Conservation (phyloP, 2,329 filamentous ascomycete species). For the Penicillium sp. region DNA sequence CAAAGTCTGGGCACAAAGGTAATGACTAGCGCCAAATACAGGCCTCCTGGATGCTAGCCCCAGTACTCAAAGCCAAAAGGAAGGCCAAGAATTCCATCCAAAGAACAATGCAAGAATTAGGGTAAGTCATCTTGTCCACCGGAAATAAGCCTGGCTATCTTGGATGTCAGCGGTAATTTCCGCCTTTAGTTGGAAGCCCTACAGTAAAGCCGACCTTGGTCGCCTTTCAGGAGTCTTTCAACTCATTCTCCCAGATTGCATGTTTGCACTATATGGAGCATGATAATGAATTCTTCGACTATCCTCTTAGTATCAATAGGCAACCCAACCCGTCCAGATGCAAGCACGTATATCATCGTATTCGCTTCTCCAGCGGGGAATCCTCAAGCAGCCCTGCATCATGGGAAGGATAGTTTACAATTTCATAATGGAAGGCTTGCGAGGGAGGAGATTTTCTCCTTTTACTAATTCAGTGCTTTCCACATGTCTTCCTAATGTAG, state of each 20-base stretch:
- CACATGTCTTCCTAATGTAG: background rate
- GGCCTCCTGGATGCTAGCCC: too few species aligned
- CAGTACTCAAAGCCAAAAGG: background rate
- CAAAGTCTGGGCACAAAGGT: background rate
- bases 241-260: background rate
- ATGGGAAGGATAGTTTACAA: background rate
- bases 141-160: background rate
- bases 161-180: conserved; percentile 1
- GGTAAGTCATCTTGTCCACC: background rate
- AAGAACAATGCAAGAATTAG: background rate
- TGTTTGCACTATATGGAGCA: background rate
- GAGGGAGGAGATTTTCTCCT: background rate
- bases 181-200: background rate
- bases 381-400: background rate
- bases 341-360: background rate
- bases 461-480: too few species aligned
- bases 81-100: too few species aligned
- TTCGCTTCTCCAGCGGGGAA: background rate
- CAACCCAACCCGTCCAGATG: background rate
- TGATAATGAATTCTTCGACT: background rate
- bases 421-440: too few species aligned
- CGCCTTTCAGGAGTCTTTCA: background rate
- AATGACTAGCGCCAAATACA: background rate
- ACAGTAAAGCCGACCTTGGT: background rate
- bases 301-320: background rate